Evolutionary conservation across 306 rosid genomes (phyloP).

Genomic region (Lupinus albus): DNA sequence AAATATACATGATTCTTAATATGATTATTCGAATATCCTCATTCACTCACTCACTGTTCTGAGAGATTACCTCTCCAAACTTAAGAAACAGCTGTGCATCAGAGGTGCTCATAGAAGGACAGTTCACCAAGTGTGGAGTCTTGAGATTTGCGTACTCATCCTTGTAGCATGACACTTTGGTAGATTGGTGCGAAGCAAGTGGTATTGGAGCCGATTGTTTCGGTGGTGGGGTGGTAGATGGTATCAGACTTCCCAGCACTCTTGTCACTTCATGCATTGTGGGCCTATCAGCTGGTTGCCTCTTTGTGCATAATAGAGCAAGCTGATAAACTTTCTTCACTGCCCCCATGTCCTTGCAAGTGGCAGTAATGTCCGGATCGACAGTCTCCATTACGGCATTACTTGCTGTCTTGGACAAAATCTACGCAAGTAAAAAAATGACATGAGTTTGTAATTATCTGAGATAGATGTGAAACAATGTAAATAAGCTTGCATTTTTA

Average conservation of each 20-base stretch:
- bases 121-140: slow-evolving; percentile 72
- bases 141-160: slow-evolving; percentile 86
- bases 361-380: slow-evolving; percentile 74
- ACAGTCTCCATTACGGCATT: slow-evolving; percentile 94
- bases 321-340: slow-evolving; percentile 83
- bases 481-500: background rate
- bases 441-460: slow-evolving; percentile 4
- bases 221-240: slow-evolving; percentile 34
- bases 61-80: slow-evolving; percentile 94
- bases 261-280: slow-evolving; percentile 91
- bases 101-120: slow-evolving; percentile 87
- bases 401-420: slow-evolving; percentile 77
- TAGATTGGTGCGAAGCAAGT: slow-evolving; percentile 47
- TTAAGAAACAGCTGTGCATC: slow-evolving; percentile 89
- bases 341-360: slow-evolving; percentile 81
- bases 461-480: background rate
- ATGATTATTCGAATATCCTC: slow-evolving; percentile 28
- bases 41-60: slow-evolving; percentile 74
- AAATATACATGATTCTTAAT: slow-evolving; percentile 25
- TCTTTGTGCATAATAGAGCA: slow-evolving; percentile 82
- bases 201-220: slow-evolving; percentile 32
- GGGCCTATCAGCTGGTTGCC: slow-evolving; percentile 79
- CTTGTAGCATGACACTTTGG: slow-evolving; percentile 62
- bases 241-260: slow-evolving; percentile 66
- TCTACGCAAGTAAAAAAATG: slow-evolving; percentile 46